Evolutionary conservation across 1,139 yeast genomes (phyloP).

Genomic region (Geotrichum citri-aurantii): DNA sequence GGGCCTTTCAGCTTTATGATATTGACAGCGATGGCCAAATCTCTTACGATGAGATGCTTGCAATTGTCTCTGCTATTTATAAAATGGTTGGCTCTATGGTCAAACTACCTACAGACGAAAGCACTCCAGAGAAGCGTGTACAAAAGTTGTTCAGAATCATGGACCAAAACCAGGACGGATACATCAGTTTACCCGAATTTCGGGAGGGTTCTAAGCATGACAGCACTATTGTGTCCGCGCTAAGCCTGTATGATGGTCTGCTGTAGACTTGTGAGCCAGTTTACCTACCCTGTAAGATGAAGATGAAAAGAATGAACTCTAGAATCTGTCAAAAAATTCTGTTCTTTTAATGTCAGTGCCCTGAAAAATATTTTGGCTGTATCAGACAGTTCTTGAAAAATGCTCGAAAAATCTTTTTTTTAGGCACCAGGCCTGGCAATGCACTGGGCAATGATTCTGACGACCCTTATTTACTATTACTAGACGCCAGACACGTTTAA

Average conservation of each 20-base stretch:
- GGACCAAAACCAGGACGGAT: conserved; percentile 65
- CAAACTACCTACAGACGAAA: conserved; percentile 81
- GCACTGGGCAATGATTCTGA: background rate
- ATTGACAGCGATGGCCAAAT: conserved; percentile 71
- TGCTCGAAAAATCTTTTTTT: background rate
- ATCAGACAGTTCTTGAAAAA: too few species aligned
- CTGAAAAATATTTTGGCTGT: too few species aligned
- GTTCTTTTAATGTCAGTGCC: too few species aligned
- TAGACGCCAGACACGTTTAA: background rate
- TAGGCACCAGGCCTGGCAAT: background rate
- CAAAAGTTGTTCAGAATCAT: conserved; percentile 69
- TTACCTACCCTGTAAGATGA: background rate
- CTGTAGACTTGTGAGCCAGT: conserved; percentile 26
- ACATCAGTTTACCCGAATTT: conserved; percentile 74
- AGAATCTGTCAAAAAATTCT: too few species aligned
- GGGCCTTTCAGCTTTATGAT: conserved; percentile 83
- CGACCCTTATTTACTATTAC: background rate
- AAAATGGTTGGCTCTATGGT: conserved; percentile 97
- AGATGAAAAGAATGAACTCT: too few species aligned
- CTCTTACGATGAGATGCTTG: conserved; percentile 68
- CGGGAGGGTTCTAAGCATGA: conserved; percentile 74
- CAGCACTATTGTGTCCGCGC: conserved; percentile 72
- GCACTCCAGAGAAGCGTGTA: conserved; percentile 84
- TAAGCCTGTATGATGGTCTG: conserved; percentile 57
- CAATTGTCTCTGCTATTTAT: conserved; percentile 77